phyloP scores from a whole-genome alignment of 2,329 filamentous ascomycete genomes.

The Alternaria gaisen region DNA sequence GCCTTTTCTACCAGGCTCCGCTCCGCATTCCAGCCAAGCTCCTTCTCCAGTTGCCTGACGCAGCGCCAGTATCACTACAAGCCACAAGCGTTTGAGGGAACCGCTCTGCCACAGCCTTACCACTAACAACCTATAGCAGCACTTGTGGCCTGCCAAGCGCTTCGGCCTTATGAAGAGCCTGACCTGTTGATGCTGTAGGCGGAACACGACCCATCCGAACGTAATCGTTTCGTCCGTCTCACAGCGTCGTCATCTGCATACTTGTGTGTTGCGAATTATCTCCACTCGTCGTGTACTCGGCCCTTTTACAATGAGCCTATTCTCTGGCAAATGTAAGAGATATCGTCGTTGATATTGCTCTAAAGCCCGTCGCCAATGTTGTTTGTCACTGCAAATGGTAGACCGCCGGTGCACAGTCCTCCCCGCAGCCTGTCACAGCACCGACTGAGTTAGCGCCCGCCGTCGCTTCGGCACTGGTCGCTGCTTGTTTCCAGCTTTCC shows the following conservation, averaged over 20 bases:
- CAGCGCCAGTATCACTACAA: constrained; percentile 42
- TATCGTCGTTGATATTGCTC: background rate
- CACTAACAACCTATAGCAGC: constrained; percentile 35
- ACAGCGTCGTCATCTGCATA: constrained; percentile 37
- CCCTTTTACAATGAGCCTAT: background rate
- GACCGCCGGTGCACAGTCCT: constrained; percentile 40
- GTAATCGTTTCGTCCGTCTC: constrained; percentile 48
- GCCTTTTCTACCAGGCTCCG: constrained; percentile 22
- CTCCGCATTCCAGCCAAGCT: constrained; percentile 24
- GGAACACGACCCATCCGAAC: constrained; percentile 44
- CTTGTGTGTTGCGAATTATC: constrained; percentile 31
- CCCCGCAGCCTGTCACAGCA: constrained; percentile 37
- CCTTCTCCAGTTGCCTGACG: constrained; percentile 35
- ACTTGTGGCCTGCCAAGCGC: constrained; percentile 34
- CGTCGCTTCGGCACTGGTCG: constrained; percentile 39
- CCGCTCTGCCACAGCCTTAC: constrained; percentile 36
- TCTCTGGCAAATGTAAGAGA: background rate
- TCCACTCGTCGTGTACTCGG: constrained; percentile 5
- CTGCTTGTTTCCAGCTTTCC: constrained; percentile 50
- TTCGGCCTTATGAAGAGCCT: constrained; percentile 33
- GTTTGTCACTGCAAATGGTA: constrained; percentile 9
- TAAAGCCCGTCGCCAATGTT: constrained; percentile 1
- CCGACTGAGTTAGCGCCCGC: constrained; percentile 49
- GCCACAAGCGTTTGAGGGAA: constrained; percentile 43
- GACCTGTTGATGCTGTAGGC: constrained; percentile 45